A percentile compares a stretch with the other conserved stretches of the same genome.
These are phyloP conservation scores for Chalciporus sphaerocephalus DNA, from an alignment of 768 basidiomycete genomes.

Conservation along the genomic window DNA sequence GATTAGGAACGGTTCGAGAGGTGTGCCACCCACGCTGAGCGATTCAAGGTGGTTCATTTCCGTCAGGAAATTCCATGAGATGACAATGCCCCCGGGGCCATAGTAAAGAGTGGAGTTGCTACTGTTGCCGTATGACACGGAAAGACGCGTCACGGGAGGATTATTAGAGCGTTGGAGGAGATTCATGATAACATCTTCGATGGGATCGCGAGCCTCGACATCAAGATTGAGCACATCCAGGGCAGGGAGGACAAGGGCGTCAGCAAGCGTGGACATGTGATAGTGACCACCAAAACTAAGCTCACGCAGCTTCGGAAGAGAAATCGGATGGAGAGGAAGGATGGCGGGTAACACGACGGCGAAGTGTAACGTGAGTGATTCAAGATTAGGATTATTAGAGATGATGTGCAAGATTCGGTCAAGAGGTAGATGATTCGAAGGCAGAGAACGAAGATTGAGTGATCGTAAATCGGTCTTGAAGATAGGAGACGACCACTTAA, in stretches of 20 bases:
- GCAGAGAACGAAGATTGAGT: slow-evolving; percentile 62
- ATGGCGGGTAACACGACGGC: slow-evolving; percentile 56
- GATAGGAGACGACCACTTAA: slow-evolving; percentile 75
- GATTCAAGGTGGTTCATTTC: slow-evolving; percentile 57
- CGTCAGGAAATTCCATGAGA: slow-evolving; percentile 62
- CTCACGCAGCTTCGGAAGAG: slow-evolving; percentile 49
- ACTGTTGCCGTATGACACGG: slow-evolving; percentile 53
- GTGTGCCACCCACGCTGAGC: slow-evolving; percentile 60
- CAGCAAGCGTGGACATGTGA: slow-evolving; percentile 56
- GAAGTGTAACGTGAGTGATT: slow-evolving; percentile 58
- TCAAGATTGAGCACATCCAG: slow-evolving; percentile 61
- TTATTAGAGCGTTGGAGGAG: slow-evolving; percentile 57
- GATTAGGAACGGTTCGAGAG: slow-evolving; percentile 58
- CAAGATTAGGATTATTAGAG: slow-evolving; percentile 51
- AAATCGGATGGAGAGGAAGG: slow-evolving; percentile 53
- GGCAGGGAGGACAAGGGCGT: slow-evolving; percentile 54
- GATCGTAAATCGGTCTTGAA: slow-evolving; percentile 54
- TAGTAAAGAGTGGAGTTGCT: slow-evolving; percentile 49
- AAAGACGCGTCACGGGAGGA: slow-evolving; percentile 55
- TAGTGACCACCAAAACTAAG: slow-evolving; percentile 66
- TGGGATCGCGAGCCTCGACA: slow-evolving; percentile 69
- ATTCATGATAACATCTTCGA: slow-evolving; percentile 64
- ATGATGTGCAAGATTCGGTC: slow-evolving; percentile 69
- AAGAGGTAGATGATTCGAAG: slow-evolving; percentile 56
- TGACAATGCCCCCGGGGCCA: slow-evolving; percentile 51